Base-by-base conservation (phyloP, 768 basidiomycete genomes). In the Austroboletus eburneus region DNA sequence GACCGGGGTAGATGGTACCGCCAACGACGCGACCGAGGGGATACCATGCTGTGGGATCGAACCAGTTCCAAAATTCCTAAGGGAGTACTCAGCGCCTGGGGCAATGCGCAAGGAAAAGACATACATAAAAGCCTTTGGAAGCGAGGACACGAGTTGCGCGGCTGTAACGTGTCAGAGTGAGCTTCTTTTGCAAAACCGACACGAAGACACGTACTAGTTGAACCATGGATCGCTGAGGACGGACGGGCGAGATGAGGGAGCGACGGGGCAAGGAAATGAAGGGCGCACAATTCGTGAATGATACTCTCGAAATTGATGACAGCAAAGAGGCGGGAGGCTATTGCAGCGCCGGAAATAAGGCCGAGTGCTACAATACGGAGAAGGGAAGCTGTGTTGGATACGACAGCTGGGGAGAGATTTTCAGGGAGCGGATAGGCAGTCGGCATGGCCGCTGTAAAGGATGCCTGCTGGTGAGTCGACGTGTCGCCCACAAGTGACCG, bases 41-140 rank as follows among this genome's bases (percentile, higher is more conserved):
- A 59, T 99, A 98, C 96, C 96, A 99, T 56, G 95, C 95, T 4
- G 95, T 96, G 18, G 94, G 94, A 69, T 99, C 96, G 64, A 99
- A 99, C 96, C 96, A 99, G 63, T 99, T 99, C 96, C 96, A 99
- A 72, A 99, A 98, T 83, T 89, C 95, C 92, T 96, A 52, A 7
- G 8, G 14, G 45, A 5, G 27, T n/a, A 36, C 36, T 56, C 35
- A 57, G 44, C 22, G 39, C 51, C 9, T 18, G 44, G 38, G 27
- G 18, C n/a, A 8, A 44, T 5, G 16, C 4, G n/a, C 5, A 17
- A 39, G 29, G 9, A 18, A 25, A 25, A 5, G 2, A 72, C 89
- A 47, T 54, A 95, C 94, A 74, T 97, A 94, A 72, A 99, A 98
- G 16, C 96, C 96, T 58, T 97, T 76, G 10, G 88, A 79, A 22